Evolutionary conservation across 441 rosid species (phyloP).

Genomic region (Populus hybrid): DNA sequence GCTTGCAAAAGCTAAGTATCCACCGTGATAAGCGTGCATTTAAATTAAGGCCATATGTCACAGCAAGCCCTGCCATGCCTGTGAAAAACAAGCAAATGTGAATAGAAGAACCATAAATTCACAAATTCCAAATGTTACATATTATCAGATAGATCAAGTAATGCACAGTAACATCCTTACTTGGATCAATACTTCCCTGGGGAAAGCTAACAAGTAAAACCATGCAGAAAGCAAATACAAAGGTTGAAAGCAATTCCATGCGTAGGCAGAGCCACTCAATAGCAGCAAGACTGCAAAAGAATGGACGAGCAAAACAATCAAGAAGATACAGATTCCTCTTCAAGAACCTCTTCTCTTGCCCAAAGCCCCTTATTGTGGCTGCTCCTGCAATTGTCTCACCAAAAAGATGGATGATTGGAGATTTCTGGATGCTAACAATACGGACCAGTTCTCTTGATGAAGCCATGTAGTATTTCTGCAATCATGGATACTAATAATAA

Average conservation of each 20-base stretch:
- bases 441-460: constrained; percentile 99
- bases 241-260: constrained; percentile 97
- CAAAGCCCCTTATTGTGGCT: constrained; percentile 98
- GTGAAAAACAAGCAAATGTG: constrained; percentile 25
- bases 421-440: constrained; percentile 97
- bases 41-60: constrained; percentile 96
- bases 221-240: constrained; percentile 99
- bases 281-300: constrained; percentile 97
- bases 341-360: constrained; percentile 96
- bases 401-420: constrained; percentile 93
- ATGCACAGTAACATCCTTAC: constrained; percentile 45
- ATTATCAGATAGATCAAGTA: background rate
- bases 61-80: constrained; percentile 99
- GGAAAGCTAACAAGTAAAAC: constrained; percentile 95
- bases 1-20: constrained; percentile 99
- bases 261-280: constrained; percentile 99
- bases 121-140: background rate
- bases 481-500: constrained; percentile 13
- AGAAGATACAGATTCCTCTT: constrained; percentile 98
- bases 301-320: constrained; percentile 97
- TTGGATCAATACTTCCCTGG: constrained; percentile 94
- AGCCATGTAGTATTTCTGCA: constrained; percentile 99
- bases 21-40: constrained; percentile 96
- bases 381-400: constrained; percentile 99
- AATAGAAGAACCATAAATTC: constrained; percentile 14